A percentile compares a stretch with the other conserved stretches of the same genome.
Conservation (phyloP, 768 basidiomycete genomes). For the Boletellus emodensis region DNA sequence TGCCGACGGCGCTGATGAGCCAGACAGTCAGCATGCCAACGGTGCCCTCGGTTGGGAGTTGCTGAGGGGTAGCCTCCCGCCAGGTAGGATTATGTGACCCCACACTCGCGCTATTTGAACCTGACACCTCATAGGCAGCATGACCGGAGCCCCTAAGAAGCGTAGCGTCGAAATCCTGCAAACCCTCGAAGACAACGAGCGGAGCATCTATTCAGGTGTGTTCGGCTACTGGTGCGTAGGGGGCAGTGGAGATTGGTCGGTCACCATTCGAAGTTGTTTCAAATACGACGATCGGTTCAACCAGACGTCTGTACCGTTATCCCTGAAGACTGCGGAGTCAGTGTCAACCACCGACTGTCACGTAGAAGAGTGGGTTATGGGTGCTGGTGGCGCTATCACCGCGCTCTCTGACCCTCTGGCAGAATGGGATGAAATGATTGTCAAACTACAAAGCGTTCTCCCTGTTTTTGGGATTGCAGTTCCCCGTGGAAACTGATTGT, state of each 20-base stretch:
- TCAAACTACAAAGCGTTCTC: conserved; percentile 80
- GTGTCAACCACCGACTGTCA: conserved; percentile 10
- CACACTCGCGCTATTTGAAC: conserved; percentile 1
- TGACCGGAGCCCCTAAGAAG: conserved; percentile 97
- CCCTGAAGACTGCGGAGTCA: conserved; percentile 5
- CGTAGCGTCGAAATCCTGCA: conserved; percentile 89
- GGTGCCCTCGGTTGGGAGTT: conserved; percentile 72
- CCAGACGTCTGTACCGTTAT: conserved; percentile 9
- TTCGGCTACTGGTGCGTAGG: conserved; percentile 91
- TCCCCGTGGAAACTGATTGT: conserved; percentile 19
- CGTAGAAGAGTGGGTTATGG: conserved; percentile 67
- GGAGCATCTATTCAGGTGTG: conserved; percentile 87
- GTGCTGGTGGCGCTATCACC: conserved; percentile 96
- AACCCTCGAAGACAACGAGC: conserved; percentile 63
- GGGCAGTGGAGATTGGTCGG: conserved; percentile 89
- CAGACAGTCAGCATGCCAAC: conserved; percentile 34
- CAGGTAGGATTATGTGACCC: conserved; percentile 49
- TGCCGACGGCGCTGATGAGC: conserved; percentile 30
- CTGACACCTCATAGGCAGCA: conserved; percentile 58
- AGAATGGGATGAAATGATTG: conserved; percentile 93
- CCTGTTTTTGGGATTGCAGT: conserved; percentile 50
- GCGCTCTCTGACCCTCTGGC: conserved; percentile 79
- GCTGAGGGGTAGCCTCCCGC: conserved; percentile 75
- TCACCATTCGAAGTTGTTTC: conserved; percentile 91
- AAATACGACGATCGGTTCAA: conserved; percentile 48